A percentile compares a stretch with the other conserved stretches of the same genome.
phyloP scores from a whole-genome alignment of 73 alveolate genomes.

The Stentor coeruleus region DNA sequence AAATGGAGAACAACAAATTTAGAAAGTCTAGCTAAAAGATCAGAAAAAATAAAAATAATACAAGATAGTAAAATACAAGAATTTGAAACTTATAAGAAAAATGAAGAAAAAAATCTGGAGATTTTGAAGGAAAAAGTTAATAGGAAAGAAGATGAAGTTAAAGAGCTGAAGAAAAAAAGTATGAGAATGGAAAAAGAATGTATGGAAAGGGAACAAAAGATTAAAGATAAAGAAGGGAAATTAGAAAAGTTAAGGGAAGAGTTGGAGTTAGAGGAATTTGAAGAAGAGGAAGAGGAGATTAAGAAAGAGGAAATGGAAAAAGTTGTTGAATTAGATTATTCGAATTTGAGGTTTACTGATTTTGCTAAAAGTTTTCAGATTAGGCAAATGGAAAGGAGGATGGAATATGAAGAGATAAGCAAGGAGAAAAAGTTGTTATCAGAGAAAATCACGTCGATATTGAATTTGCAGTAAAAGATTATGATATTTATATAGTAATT shows the following conservation, averaged over 20 bases:
- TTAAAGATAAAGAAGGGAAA: neutral
- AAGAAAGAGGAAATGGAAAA: too few relatives aligned
- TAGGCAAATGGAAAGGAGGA: neutral
- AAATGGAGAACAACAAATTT: neutral
- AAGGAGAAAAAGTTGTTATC: neutral
- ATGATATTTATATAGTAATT: too few relatives aligned
- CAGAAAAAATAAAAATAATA: neutral
- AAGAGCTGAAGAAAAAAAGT: neutral
- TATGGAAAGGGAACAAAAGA: too few relatives aligned
- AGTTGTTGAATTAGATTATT: neutral
- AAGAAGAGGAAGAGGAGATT: neutral
- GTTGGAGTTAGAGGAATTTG: neutral
- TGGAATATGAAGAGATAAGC: neutral
- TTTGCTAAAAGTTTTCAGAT: neutral
- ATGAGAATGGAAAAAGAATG: neutral
- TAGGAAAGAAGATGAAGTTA: neutral
- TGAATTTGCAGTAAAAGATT: neutral
- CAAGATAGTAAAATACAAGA: neutral
- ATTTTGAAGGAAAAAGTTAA: neutral
- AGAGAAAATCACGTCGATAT: neutral
- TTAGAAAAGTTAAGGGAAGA: neutral
- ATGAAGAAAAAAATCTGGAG: neutral
- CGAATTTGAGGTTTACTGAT: neutral
- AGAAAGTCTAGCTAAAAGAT: neutral
- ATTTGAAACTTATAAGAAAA: neutral